Evolutionary conservation across 2,329 filamentous ascomycete genomes (phyloP), one percentile per base, ranked within the genome.

Genomic region (Daldinia eschscholtzii): DNA sequence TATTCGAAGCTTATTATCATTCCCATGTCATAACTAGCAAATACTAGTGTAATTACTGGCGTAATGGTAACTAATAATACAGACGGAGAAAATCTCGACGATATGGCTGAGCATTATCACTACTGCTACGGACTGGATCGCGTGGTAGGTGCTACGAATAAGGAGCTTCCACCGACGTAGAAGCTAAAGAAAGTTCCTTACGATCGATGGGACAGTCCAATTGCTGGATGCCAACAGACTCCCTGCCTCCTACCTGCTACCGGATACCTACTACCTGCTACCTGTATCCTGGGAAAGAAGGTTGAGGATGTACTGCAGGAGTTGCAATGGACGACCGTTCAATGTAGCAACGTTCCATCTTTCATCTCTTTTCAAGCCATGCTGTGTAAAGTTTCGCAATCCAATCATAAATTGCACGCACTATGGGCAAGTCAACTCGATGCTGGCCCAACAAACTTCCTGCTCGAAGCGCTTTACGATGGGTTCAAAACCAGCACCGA

Each of bases 401-500:
- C n/a, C 18, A 33, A 42, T 62, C 26, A n/a, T 46, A 20, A 42
- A 55, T 28, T 35, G 3, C 9, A 23, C 39, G 10, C 28, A 52
- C 60, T 10, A 30, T 18, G 46, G 41, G 39, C 44, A 13, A 55
- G 10, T 48, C n/a, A 23, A 30, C 4, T n/a, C 10, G 30, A 18
- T 41, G 52, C n/a, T 44, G 26, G 42, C 55, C 28, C 44, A 13
- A 6, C 42, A 65, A 28, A 28, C 20, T 10, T 6, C 12, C 23
- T 6, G 48, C 2, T 2, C 30, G 1, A 58, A 59, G 26, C 61
- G 35, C 42, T 44, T 50, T 6, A 30, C 48, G 26, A 72, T 69
- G 52, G 64, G 73, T 37, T n/a, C 48, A 7, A 69, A 63, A 57
- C 71, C 76, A 28, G 79, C 79, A 46, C 77, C 74, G 15, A 84